phyloP scores from a whole-genome alignment of 345 rosid species.

The Laguncularia racemosa region DNA sequence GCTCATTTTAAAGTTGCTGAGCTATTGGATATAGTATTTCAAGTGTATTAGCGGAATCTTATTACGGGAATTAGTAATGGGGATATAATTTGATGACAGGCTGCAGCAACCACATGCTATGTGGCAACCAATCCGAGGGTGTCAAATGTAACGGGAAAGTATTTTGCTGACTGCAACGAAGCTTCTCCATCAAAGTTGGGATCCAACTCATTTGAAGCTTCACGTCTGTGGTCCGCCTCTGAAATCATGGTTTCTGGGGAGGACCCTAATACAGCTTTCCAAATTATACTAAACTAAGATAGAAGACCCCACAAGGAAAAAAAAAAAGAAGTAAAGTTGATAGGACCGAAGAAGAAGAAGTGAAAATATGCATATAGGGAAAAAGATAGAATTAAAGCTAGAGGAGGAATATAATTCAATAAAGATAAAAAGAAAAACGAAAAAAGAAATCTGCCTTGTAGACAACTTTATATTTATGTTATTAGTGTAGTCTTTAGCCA shows the following conservation, averaged over 20 bases:
- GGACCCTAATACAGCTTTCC: constrained; percentile 41
- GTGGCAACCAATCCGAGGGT: constrained; percentile 67
- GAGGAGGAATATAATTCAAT: too few relatives aligned
- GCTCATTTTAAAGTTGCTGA: too few relatives aligned
- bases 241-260: constrained; percentile 67
- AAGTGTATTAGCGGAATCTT: too few relatives aligned
- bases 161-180: constrained; percentile 89
- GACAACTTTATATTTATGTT: too few relatives aligned
- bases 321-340: neutral
- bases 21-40: too few relatives aligned
- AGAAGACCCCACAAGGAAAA: too few relatives aligned
- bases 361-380: neutral
- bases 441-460: too few relatives aligned
- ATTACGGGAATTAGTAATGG: too few relatives aligned
- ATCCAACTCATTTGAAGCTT: constrained; percentile 58
- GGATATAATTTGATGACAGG: constrained; percentile 25
- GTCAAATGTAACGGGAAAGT: constrained; percentile 53
- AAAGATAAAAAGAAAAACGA: too few relatives aligned
- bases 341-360: neutral
- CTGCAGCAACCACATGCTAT: constrained; percentile 93
- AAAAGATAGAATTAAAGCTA: neutral
- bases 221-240: constrained; percentile 74
- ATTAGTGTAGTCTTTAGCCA: too few relatives aligned
- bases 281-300: neutral
- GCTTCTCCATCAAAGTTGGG: constrained; percentile 66